phyloP scores from a whole-genome alignment of 352 stramenopile species.

The Blastocystis sp. region DNA sequence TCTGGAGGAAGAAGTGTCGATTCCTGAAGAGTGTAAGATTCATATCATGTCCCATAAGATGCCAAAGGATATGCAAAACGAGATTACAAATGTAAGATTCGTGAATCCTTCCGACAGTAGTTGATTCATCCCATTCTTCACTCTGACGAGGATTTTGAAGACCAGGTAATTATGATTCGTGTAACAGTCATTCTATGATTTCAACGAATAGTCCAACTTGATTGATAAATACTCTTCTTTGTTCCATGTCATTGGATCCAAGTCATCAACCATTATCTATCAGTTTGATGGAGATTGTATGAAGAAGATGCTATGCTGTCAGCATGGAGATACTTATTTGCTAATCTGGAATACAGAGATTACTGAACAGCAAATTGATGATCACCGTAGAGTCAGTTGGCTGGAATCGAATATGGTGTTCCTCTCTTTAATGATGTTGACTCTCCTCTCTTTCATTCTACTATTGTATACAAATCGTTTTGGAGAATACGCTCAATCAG shows the following conservation, averaged over 20 bases:
- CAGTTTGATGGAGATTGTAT: neutral
- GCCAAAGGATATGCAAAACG: neutral
- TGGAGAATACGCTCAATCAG: neutral
- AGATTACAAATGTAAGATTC: neutral
- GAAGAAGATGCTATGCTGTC: neutral
- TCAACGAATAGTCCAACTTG: neutral
- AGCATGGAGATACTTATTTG: neutral
- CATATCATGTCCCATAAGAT: neutral
- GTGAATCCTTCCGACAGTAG: neutral
- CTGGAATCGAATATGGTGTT: constrained; percentile 3
- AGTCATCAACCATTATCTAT: neutral
- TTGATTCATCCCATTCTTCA: constrained; percentile 20
- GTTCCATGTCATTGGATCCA: constrained; percentile 20
- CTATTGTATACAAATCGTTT: neutral
- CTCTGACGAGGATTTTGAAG: neutral
- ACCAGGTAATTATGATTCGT: neutral
- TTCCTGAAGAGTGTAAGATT: neutral
- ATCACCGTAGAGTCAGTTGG: neutral
- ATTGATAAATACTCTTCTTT: neutral
- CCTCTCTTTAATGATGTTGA: neutral
- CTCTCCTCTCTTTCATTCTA: neutral
- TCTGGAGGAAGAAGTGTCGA: neutral
- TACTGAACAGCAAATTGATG: neutral
- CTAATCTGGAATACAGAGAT: constrained; percentile 10
- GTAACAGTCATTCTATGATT: neutral